Base-by-base conservation (phyloP, 169 alveolate species). In the Plasmodium berghei region DNA sequence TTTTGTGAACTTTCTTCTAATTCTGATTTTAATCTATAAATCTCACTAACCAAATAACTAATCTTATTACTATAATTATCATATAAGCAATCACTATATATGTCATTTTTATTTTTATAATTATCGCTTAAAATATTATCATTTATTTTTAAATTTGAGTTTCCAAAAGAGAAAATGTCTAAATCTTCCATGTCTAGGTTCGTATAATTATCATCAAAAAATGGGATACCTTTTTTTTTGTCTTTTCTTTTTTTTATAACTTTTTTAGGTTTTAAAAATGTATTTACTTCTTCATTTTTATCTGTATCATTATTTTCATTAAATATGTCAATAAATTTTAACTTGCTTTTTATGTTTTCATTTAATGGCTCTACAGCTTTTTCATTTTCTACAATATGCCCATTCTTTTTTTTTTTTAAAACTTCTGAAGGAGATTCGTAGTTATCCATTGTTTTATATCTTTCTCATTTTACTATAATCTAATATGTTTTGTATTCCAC, bases 361-460 rank as follows among this genome's bases (percentile, higher is more conserved):
- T 34, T 34, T 34, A 34, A 34, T 34, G 58, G 28, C 22, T 73
- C 49, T 28, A 42, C 87, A 24, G 12, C 20, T 6, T 28, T 45
- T n/a, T 73, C 63, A 9, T 46, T 69, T 14, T 34, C 20, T 42
- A 14, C 45, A 14, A 9, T 9, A 2, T n/a, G 49, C 5, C 46
- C 54, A 10, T 70, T 49, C 28, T 62, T 5, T 12, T 48, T 49
- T 52, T 75, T 75, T 22, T 75, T 75, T 63, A 75, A 75, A 75
- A 75, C 70, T 54, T 75, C 89, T 52, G 89, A 75, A 55, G 89
- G 89, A 8, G 89, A 75, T 28, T 75, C 89, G 69, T 75, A 75
- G 46, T 63, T 49, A 16, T 75, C 89, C 89, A 75, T 75, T 26
- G 28, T 58, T 28, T 45, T 12, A 34, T 34, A 34, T 34, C 0